phyloP scores from a whole-genome alignment of 73 alveolate genomes.

The Halteria grandinella region DNA sequence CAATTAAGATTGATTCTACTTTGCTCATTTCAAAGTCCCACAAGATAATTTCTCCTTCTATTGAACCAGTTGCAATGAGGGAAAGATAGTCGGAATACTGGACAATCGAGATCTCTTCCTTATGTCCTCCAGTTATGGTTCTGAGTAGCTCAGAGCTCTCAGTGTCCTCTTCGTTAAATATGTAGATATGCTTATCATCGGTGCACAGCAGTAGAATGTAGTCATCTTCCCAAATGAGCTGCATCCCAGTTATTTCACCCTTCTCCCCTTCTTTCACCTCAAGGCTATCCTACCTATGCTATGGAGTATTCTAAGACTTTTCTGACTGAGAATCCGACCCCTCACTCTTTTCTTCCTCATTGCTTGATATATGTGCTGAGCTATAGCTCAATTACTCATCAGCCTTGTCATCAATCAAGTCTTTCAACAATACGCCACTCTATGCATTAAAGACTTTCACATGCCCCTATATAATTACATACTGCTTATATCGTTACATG shows the following conservation, averaged over 20 bases:
- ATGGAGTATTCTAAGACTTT: not conserved
- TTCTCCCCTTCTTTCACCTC: not conserved
- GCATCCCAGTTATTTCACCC: constrained; percentile 33
- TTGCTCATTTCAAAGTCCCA: constrained; percentile 96
- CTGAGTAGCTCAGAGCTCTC: constrained; percentile 86
- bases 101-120: constrained; percentile 81
- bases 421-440: constrained; percentile 84
- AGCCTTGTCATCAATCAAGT: constrained; percentile 26
- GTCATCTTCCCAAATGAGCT: constrained; percentile 62
- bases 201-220: constrained; percentile 80
- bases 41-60: constrained; percentile 85
- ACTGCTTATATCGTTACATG: not conserved
- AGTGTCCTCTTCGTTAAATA: constrained; percentile 90
- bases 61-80: constrained; percentile 91
- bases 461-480: constrained; percentile 82
- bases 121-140: constrained; percentile 90
- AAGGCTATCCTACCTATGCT: not conserved
- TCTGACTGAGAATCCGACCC: not conserved
- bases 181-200: constrained; percentile 34
- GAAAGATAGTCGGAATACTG: constrained; percentile 77
- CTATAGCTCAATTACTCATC: constrained; percentile 12
- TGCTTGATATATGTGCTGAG: no score
- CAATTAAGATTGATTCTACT: constrained; percentile 84
- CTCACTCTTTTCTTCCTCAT: not conserved
- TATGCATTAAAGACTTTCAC: constrained; percentile 88